Evolutionary conservation across 208 protist genomes (phyloP), one percentile per base, ranked within the genome.

Genomic region (Trichomonas gallinae): DNA sequence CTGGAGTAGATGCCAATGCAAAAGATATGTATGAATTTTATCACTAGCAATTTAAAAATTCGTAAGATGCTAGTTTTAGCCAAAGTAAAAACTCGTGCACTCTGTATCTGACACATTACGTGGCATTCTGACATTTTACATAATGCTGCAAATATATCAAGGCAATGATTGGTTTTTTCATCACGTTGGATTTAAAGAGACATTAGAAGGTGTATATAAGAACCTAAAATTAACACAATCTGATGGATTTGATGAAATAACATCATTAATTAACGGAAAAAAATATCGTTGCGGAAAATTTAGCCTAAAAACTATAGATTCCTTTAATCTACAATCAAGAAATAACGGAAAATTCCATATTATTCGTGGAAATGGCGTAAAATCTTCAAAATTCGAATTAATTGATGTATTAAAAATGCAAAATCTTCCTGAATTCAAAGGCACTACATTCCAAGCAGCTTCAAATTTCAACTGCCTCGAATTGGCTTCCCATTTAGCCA

Each of bases 391-490:
- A 51, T 26, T 93, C 26, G 87, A 93, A 10, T 38, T 93, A 26
- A 36, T 93, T 38, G 87, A 93, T 51, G 87, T 93, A 58, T 44
- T 93, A 48, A 38, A 51, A 34, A 34, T 48, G 8, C 44, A 93
- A 51, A 51, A 51, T 36, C 1, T 34, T 93, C 26, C 40, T 38
- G 40, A 51, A 17, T 58, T 58, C 31, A 44, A 93, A 15, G 87
- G 87, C 13, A 15, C 87, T 21, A 51, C 87, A 48, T 93, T 58
- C 38, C 26, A 49, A 51, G 87, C 87, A 10, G 40, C 44, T 38
- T 93, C 87, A 49, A 93, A 93, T 36, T 93, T 93, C 26, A 93
- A 93, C 46, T 93, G 87, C 38, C 87, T 93, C 38, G 87, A 93
- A 51, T 93, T 93, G 36, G 15, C 44, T 93, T 9, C 10, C 9